Evolutionary conservation across 2,329 filamentous ascomycete genomes (phyloP), one percentile per base, ranked within the genome.

Genomic region (Arthrobotrys iridis): DNA sequence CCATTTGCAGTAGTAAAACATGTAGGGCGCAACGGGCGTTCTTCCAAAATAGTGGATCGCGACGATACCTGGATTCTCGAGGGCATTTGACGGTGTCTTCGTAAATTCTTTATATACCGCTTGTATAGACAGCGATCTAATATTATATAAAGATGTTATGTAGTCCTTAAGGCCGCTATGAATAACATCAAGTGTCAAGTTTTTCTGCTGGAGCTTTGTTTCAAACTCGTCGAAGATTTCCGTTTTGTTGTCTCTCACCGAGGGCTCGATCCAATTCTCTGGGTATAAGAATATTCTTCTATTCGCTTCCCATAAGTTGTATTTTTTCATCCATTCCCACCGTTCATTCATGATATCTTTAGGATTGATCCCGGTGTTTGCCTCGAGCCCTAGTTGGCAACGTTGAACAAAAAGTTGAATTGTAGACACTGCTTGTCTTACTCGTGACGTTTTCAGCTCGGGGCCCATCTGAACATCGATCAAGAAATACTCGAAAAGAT

Each of bases 401-500:
- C 81, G 72, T 60, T 81, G 80, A 4, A 81, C 68, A 48, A 79
- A 82, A 0, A 80, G 40, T 72, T 82, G 81, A 1, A 81, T 78
- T 0, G 74, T 75, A 0, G 77, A 77, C 35, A 80, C 79, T 8
- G 80, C 81, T 55, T 82, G 82, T 48, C 80, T 80, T 4, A 82
- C 80, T 3, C 82, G 78, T 0, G 80, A 79, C 1, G 80, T 82
- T 37, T 78, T 33, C 13, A 80, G 22, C 26, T 52, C 52, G 0
- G 81, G 6, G 0, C 79, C 72, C 79, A 82, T 82, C 22, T 80
- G 70, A 1, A 79, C 73, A 70, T 83, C 81, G 10, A 82, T 79
- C 2, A 82, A 72, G 55, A 82, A 80, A 60, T 76, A 79, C 35
- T 80, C 79, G 35, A 80, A 82, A 2, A 83, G 64, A 2, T 67